These are phyloP conservation scores for Tillandsia fasciculata DNA, from an alignment of 176 grass and related monocot genomes.

Conservation along the genomic window DNA sequence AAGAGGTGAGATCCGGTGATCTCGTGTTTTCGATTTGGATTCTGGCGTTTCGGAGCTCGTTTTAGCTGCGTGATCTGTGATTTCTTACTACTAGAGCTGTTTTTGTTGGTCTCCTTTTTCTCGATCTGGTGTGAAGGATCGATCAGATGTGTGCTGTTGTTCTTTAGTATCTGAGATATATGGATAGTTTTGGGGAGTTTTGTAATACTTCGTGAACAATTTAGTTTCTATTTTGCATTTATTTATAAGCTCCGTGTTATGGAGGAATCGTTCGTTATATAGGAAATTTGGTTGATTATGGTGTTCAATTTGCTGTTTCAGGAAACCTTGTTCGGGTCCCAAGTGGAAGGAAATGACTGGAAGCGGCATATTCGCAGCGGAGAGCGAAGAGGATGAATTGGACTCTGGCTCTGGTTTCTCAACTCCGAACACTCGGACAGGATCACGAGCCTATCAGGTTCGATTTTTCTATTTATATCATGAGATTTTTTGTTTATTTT, in stretches of 20 bases:
- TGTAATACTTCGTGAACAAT: background rate
- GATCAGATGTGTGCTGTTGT: background rate
- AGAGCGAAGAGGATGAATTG: slow-evolving; percentile 39
- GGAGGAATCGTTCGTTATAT: background rate
- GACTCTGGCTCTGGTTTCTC: slow-evolving; percentile 36
- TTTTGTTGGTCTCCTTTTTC: background rate
- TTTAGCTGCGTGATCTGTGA: background rate
- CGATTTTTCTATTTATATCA: background rate
- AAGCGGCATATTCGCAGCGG: slow-evolving; percentile 76
- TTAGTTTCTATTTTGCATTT: background rate
- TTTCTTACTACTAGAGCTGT: background rate
- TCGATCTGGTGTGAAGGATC: slow-evolving; percentile 5
- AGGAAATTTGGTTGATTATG: slow-evolving; percentile 2
- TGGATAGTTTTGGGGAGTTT: too few species aligned
- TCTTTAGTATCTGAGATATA: background rate
- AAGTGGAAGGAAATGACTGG: slow-evolving; percentile 99
- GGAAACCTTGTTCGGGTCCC: slow-evolving; percentile 89
- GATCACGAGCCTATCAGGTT: slow-evolving; percentile 69
- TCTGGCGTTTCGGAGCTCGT: background rate
- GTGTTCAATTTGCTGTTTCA: slow-evolving; percentile 14
- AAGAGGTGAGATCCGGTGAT: slow-evolving; percentile 56
- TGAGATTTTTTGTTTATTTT: background rate
- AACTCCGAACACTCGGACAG: slow-evolving; percentile 29
- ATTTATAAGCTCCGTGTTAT: background rate
- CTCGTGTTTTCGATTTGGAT: background rate